Base-by-base conservation (phyloP, 1,284 basidiomycete species). In the Bondarzewia mesenterica region DNA sequence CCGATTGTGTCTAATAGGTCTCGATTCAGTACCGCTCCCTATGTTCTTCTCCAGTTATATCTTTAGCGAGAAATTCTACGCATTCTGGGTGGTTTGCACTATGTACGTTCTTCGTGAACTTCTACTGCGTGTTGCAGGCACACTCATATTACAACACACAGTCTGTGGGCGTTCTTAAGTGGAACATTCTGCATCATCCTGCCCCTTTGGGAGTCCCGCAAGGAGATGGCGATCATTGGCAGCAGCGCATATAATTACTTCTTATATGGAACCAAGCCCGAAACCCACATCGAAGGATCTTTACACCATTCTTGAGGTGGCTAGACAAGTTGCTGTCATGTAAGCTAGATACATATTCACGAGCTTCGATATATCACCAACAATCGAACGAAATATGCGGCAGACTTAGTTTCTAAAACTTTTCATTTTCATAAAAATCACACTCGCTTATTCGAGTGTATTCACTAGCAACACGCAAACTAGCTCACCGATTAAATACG, bases 41-140 rank as follows among this genome's bases (percentile, higher is more conserved):
- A 71, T 77, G 70, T 76, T 74, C 58, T 74, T 75, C 60, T 69
- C 70, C 27, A 67, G 69, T 49, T 78, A 77, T 52, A 60, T 78
- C 4, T 77, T 75, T 54, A 74, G 70, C 50, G 60, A 64, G 44
- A 56, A 54, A 16, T 78, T 77, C 58, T 77, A 70, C 57, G 67
- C 61, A n/a, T 74, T 74, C 55, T 78, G 75, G 76, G 65, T 73
- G 29, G 68, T 69, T 1, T 68, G 72, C 29, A 68, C 70, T 16
- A 74, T 77, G 72, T 74, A 51, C 53, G 66, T 57, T 7, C 14
- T 18, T n/a, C n/a, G n/a, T n/a, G 29, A n/a, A 6, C 5, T 12
- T 36, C 42, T 22, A n/a, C 25, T 38, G 16, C 15, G 21, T 26
- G 51, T 53, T 43, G 35, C 20, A 35, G 44, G 10, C 29, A 18